Percentiles rank a stretch among this genome's conserved stretches.
Conservation (phyloP, 2,329 filamentous ascomycete species). For the Sclerotinia glacialis region DNA sequence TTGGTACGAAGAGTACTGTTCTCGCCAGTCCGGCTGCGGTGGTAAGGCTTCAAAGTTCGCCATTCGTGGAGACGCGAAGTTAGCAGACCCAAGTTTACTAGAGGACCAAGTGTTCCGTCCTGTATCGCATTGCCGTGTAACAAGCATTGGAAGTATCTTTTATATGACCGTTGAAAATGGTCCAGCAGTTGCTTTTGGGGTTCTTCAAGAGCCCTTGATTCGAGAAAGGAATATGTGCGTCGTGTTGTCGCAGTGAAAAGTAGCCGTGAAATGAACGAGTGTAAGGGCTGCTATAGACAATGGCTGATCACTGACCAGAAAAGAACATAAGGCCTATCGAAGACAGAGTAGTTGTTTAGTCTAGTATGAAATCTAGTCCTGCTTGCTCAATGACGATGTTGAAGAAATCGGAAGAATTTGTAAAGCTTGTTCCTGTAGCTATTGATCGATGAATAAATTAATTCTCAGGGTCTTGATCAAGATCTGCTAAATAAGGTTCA, state of each 20-base stretch:
- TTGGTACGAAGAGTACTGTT: constrained; percentile 39
- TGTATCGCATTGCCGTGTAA: constrained; percentile 41
- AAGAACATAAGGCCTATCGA: constrained; percentile 35
- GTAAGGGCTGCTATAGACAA: constrained; percentile 33
- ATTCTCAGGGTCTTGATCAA: constrained; percentile 26
- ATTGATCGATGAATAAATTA: constrained; percentile 27
- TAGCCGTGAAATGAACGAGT: constrained; percentile 38
- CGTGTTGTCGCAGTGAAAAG: constrained; percentile 15
- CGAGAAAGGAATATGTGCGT: constrained; percentile 12
- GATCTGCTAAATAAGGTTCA: constrained; percentile 36
- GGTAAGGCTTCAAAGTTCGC: constrained; percentile 41
- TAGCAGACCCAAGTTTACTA: constrained; percentile 40
- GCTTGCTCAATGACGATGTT: constrained; percentile 26
- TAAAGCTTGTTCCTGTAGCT: constrained; percentile 30
- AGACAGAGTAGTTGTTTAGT: constrained; percentile 26
- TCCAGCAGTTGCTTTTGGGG: neutral
- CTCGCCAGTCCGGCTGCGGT: constrained; percentile 41
- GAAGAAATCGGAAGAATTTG: constrained; percentile 22
- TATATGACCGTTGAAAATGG: constrained; percentile 23
- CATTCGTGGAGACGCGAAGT: constrained; percentile 40
- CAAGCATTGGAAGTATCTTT: constrained; percentile 41
- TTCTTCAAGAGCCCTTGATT: constrained; percentile 18
- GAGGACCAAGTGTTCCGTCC: constrained; percentile 42
- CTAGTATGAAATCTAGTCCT: constrained; percentile 23
- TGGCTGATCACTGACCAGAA: constrained; percentile 36